Evolutionary conservation across 2,329 filamentous ascomycete species (phyloP), one percentile per base, ranked within the genome.

Genomic region (Aspergillus neoniger): DNA sequence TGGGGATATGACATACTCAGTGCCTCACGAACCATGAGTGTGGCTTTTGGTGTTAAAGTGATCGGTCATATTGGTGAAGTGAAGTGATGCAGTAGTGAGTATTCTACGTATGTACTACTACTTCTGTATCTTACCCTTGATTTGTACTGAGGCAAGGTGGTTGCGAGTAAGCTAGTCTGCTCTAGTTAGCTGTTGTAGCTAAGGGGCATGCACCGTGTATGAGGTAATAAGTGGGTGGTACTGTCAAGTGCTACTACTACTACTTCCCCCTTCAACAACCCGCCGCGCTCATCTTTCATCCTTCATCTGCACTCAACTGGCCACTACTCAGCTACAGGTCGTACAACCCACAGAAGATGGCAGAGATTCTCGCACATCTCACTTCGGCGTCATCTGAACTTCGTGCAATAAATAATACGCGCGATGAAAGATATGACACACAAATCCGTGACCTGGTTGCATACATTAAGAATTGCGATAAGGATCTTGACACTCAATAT

Each of bases 361-460:
- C 65, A 39, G 72, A 77, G 17, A 53, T 77, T 32, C 70, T 80
- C 5, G 64, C 70, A 9, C 70, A 69, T 55, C 66, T 80, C 38
- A 71, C 76, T 38, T 70, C 76, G 8, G 79, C 80, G 36, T 77
- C 79, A 19, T 70, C 76, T 15, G 71, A 77, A 59, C 72, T 75
- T 41, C 71, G 74, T 41, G 68, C 72, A 21, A 48, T 67, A n/a
- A 62, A 62, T n/a, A 63, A 71, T 21, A 63, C 76, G 32, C 69
- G 74, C 17, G 75, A 80, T 58, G 67, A 74, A 36, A 71, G 74
- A 57, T 83, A 82, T 68, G 79, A 83, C 61, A 73, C 74, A 32
- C 74, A 73, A 36, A 76, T 81, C 52, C 74, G 69, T 50, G 65
- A 72, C n/a, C 72, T 79, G 52, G 66, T 80, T 54, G 65, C 75